Evolutionary conservation across 495 filamentous ascomycete genomes (phyloP).

Genomic region (Lepidopterella palustris): DNA sequence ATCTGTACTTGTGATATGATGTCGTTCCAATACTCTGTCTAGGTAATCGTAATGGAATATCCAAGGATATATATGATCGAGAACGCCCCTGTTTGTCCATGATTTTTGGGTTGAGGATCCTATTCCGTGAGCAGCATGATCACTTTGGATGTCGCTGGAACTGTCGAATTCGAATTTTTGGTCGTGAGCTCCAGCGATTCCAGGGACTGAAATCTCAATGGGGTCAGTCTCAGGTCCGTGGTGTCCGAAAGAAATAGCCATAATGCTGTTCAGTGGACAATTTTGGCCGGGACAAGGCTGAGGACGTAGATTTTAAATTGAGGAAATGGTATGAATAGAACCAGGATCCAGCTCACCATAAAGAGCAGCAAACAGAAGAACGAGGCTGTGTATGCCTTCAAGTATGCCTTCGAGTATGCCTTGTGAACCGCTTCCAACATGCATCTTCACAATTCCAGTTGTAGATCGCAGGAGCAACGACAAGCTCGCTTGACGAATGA

Average conservation of each 20-base stretch:
- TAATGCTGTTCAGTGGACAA: too few relatives aligned
- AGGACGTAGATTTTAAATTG: too few relatives aligned
- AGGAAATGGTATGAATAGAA: not conserved
- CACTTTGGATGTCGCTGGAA: not conserved
- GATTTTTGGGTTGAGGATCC: not conserved
- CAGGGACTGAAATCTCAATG: not conserved
- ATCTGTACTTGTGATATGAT: conserved; percentile 1
- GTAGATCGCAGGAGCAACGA: too few relatives aligned
- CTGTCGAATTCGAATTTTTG: not conserved
- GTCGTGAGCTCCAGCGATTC: not conserved
- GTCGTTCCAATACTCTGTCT: not conserved
- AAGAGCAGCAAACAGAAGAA: not conserved
- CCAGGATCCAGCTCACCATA: not conserved
- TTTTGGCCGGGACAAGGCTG: too few relatives aligned
- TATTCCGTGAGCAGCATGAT: not conserved
- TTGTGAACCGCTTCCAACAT: too few relatives aligned
- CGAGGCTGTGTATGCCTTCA: not conserved
- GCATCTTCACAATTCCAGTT: too few relatives aligned
- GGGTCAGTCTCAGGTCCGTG: not conserved
- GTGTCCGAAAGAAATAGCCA: too few relatives aligned
- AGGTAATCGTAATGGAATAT: not conserved
- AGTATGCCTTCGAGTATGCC: not conserved
- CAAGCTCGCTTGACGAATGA: too few relatives aligned
- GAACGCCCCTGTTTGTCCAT: not conserved
- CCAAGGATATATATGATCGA: not conserved